These are phyloP conservation scores for Breynia disticha DNA, from an alignment of 441 rosid genomes.

Conservation along the genomic window DNA sequence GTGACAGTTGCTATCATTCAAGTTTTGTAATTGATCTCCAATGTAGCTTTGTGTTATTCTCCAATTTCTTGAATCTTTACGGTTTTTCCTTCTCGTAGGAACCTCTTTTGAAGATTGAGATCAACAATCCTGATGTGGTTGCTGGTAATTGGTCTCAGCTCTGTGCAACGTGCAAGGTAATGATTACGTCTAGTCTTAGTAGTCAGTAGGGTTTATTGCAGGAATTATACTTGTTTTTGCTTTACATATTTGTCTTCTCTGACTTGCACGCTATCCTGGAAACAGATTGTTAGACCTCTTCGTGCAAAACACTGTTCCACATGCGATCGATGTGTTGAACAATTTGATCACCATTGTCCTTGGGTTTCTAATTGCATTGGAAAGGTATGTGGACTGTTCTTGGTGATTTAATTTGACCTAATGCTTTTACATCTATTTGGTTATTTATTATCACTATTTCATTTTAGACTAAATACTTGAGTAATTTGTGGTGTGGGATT, in stretches of 20 bases:
- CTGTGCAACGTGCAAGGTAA: slow-evolving; percentile 97
- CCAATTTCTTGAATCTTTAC: not conserved
- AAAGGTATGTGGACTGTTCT: slow-evolving; percentile 47
- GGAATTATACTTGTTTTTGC: not conserved
- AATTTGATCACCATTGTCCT: slow-evolving; percentile 98
- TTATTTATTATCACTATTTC: no score
- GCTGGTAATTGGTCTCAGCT: slow-evolving; percentile 98
- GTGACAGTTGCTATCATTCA: no score
- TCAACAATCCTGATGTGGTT: slow-evolving; percentile 78
- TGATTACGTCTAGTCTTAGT: slow-evolving; percentile 7
- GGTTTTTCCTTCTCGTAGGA: slow-evolving; percentile 36
- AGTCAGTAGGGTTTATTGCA: not conserved
- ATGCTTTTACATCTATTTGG: not conserved
- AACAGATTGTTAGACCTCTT: slow-evolving; percentile 86
- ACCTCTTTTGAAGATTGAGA: slow-evolving; percentile 87
- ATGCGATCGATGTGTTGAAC: slow-evolving; percentile 94
- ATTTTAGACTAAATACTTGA: no score
- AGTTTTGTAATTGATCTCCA: no score
- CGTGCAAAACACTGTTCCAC: slow-evolving; percentile 97
- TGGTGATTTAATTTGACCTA: not conserved
- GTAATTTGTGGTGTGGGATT: no score
- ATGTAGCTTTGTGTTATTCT: not conserved
- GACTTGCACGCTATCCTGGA: slow-evolving; percentile 9
- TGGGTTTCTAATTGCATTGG: slow-evolving; percentile 99
- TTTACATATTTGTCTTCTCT: slow-evolving; percentile 4